These are phyloP conservation scores for Talaromyces islandicus DNA, from an alignment of 2,329 filamentous ascomycete species.

Conservation along the genomic window DNA sequence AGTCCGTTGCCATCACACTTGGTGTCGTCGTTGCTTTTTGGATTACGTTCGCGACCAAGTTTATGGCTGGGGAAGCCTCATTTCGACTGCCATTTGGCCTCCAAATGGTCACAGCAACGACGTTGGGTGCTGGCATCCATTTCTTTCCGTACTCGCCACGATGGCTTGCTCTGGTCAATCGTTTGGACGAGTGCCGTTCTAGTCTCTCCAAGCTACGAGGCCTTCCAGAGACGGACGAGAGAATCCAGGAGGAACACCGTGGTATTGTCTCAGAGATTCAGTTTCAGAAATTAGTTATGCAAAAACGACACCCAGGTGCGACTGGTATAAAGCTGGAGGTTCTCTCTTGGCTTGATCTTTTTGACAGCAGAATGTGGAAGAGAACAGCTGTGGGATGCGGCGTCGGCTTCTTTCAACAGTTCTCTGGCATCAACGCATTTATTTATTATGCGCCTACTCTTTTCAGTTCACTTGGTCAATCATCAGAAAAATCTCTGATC, in stretches of 20 bases:
- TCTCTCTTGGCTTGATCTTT: background rate
- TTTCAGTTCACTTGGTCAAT: background rate
- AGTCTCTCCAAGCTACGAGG: slow-evolving; percentile 34
- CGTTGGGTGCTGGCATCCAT: slow-evolving; percentile 36
- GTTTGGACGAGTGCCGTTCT: slow-evolving; percentile 34
- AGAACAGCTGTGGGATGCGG: background rate
- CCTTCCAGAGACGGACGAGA: slow-evolving; percentile 37
- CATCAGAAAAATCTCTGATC: background rate
- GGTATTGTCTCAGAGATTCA: slow-evolving; percentile 24
- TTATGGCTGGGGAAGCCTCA: background rate
- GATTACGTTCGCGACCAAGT: background rate
- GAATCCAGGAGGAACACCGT: slow-evolving; percentile 42
- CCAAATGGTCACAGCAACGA: slow-evolving; percentile 36
- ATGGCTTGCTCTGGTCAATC: slow-evolving; percentile 33
- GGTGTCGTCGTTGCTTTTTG: slow-evolving; percentile 1
- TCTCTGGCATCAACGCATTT: slow-evolving; percentile 37
- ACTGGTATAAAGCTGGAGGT: background rate
- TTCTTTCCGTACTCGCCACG: slow-evolving; percentile 41
- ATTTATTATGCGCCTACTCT: slow-evolving; percentile 46
- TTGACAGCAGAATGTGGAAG: background rate
- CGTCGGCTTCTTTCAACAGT: background rate
- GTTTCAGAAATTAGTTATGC: slow-evolving; percentile 1
- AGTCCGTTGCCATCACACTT: slow-evolving; percentile 9
- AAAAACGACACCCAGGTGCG: background rate
- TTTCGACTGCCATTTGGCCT: slow-evolving; percentile 31